phyloP scores from a whole-genome alignment of 495 filamentous ascomycete species.

The Xylaria nigripes region DNA sequence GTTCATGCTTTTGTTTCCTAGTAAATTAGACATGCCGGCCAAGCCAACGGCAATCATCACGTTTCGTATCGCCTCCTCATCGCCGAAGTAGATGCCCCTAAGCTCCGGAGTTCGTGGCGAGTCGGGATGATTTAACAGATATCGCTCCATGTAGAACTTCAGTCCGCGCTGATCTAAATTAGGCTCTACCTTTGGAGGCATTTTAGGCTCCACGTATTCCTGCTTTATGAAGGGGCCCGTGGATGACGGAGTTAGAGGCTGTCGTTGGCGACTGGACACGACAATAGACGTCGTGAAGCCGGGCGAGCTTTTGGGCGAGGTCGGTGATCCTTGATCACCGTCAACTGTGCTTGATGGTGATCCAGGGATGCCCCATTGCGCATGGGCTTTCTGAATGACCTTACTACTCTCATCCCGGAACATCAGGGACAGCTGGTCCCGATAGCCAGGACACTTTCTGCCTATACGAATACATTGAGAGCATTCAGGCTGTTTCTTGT shows the following conservation, averaged over 20 bases:
- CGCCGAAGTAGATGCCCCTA: slow-evolving; percentile 20
- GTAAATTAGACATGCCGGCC: slow-evolving; percentile 38
- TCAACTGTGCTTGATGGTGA: slow-evolving; percentile 13
- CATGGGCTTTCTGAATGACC: slow-evolving; percentile 56
- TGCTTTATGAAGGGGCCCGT: slow-evolving; percentile 3
- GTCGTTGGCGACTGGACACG: neutral
- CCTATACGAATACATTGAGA: slow-evolving; percentile 53
- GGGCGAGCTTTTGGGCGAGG: neutral
- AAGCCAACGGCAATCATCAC: slow-evolving; percentile 46
- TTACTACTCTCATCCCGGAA: slow-evolving; percentile 66
- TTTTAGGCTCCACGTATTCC: slow-evolving; percentile 8
- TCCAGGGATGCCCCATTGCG: slow-evolving; percentile 38
- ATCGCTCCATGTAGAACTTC: slow-evolving; percentile 41
- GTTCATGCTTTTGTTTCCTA: slow-evolving; percentile 34
- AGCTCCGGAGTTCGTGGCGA: slow-evolving; percentile 29
- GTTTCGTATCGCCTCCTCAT: slow-evolving; percentile 28
- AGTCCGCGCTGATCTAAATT: slow-evolving; percentile 35
- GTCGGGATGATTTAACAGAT: slow-evolving; percentile 40
- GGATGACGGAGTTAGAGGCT: slow-evolving; percentile 5
- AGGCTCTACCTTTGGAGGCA: slow-evolving; percentile 21
- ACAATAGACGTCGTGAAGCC: neutral
- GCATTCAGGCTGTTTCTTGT: slow-evolving; percentile 55
- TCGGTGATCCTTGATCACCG: slow-evolving; percentile 19
- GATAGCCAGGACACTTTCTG: slow-evolving; percentile 60
- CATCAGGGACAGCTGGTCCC: slow-evolving; percentile 59